Conservation (phyloP, 768 basidiomycete genomes). For the Kwoniella sp. region DNA sequence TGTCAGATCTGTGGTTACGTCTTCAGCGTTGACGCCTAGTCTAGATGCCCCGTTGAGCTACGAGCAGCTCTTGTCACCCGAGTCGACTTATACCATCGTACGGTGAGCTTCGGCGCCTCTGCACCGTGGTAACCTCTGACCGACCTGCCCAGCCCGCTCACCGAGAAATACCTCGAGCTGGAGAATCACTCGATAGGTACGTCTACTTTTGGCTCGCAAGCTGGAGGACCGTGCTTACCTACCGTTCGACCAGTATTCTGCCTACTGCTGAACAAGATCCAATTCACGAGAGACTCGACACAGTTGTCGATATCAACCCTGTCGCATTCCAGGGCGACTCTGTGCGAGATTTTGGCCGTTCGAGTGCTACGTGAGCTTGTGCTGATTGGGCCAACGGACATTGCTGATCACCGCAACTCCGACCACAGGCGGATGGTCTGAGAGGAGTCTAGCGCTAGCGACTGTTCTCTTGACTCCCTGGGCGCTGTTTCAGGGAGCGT, state of each 20-base stretch:
- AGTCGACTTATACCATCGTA: constrained; percentile 83
- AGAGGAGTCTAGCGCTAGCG: constrained; percentile 46
- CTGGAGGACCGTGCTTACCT: background rate
- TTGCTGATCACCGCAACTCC: background rate
- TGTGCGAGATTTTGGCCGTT: constrained; percentile 88
- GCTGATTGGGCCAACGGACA: background rate
- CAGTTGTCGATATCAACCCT: constrained; percentile 62
- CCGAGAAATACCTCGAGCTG: constrained; percentile 74
- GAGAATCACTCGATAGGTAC: constrained; percentile 69
- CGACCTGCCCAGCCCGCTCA: constrained; percentile 60
- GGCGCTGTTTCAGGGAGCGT: constrained; percentile 50
- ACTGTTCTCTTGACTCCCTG: constrained; percentile 48
- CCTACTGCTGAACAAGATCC: constrained; percentile 76
- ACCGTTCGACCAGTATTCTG: constrained; percentile 61
- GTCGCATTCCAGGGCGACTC: constrained; percentile 67
- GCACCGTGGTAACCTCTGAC: too few relatives aligned
- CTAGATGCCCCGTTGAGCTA: constrained; percentile 77
- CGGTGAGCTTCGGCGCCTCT: constrained; percentile 30
- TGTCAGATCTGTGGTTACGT: background rate
- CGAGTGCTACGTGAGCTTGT: constrained; percentile 63
- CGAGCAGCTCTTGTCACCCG: constrained; percentile 77
- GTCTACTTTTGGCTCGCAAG: background rate
- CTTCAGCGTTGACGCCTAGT: background rate
- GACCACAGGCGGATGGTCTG: constrained; percentile 47
- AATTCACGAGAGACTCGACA: constrained; percentile 74